These are phyloP conservation scores for Trifolium dubium DNA, from an alignment of 306 rosid genomes.

Conservation along the genomic window DNA sequence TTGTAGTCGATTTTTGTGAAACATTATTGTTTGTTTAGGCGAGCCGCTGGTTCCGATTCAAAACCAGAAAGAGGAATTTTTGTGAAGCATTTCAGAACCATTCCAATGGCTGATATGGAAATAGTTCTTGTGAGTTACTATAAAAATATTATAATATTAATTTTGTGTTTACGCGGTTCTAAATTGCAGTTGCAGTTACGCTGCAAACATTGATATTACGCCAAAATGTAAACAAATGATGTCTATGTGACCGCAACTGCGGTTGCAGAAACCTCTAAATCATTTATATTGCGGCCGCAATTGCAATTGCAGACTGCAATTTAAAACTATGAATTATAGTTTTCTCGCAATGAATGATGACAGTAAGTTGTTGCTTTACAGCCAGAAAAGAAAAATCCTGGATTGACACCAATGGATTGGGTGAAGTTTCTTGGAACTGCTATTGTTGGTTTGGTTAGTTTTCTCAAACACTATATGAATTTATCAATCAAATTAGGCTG, in stretches of 20 bases:
- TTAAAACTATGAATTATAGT: background rate
- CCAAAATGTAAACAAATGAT: background rate
- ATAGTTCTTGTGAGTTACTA: slow-evolving; percentile 81
- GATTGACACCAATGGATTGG: slow-evolving; percentile 99
- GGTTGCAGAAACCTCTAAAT: background rate
- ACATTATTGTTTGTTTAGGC: slow-evolving; percentile 49
- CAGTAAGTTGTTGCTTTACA: slow-evolving; percentile 43
- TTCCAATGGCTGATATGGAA: slow-evolving; percentile 99
- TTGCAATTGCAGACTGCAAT: background rate
- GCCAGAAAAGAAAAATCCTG: slow-evolving; percentile 98
- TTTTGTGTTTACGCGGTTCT: background rate
- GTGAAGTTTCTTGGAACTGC: slow-evolving; percentile 85
- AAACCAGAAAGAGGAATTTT: slow-evolving; percentile 71
- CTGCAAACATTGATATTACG: background rate
- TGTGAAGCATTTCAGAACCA: slow-evolving; percentile 86
- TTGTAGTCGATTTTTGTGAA: too few relatives aligned
- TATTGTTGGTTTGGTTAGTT: slow-evolving; percentile 86
- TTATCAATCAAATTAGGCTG: background rate
- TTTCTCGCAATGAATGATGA: background rate
- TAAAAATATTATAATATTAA: background rate
- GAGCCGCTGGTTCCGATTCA: slow-evolving; percentile 50
- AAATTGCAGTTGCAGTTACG: background rate
- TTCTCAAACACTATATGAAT: background rate
- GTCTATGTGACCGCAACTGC: background rate
- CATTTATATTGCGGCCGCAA: background rate